Percentiles rank a stretch among this genome's conserved stretches.
Evolutionary conservation across 2,329 filamentous ascomycete genomes (phyloP).

Genomic region (Neocucurbitaria cava): DNA sequence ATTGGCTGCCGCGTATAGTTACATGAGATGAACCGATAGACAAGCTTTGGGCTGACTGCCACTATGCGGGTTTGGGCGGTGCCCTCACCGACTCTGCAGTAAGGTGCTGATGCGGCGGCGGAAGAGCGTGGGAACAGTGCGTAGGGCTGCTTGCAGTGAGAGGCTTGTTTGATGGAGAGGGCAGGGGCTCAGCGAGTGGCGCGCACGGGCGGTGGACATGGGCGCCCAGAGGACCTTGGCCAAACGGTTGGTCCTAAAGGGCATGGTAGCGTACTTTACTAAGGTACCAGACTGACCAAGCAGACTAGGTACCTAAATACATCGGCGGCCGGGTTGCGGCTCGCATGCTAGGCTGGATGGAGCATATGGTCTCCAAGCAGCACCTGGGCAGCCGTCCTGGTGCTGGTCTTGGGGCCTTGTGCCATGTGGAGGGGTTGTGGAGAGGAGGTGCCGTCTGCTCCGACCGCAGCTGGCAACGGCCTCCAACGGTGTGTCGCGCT

Average conservation of each 20-base stretch:
- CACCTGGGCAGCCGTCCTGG: conserved; percentile 24
- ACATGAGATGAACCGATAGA: conserved; percentile 6
- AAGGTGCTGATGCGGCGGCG: conserved; percentile 41
- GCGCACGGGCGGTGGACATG: conserved; percentile 11
- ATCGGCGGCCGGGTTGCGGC: conserved; percentile 12
- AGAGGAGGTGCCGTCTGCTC: conserved; percentile 14
- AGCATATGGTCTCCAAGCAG: conserved; percentile 33
- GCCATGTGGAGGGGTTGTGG: conserved; percentile 1
- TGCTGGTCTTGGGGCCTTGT: no score
- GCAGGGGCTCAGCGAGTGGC: conserved; percentile 27
- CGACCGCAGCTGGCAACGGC: conserved; percentile 9
- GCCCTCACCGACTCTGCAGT: conserved; percentile 32
- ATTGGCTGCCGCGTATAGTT: conserved; percentile 9
- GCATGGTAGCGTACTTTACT: conserved; percentile 9
- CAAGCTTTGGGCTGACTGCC: conserved; percentile 36
- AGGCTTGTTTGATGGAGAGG: conserved; percentile 23
- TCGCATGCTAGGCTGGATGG: conserved; percentile 23
- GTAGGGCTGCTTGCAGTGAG: conserved; percentile 35
- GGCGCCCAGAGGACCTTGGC: background rate
- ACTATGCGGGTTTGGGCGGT: conserved; percentile 19
- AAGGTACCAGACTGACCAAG: conserved; percentile 27
- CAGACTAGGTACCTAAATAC: conserved; percentile 21
- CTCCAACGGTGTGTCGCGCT: conserved; percentile 20
- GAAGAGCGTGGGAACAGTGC: conserved; percentile 34
- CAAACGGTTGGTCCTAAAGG: conserved; percentile 5